Evolutionary conservation across 352 stramenopile species (phyloP), one percentile per base, ranked within the genome.

Genomic region (Phytopythium helicoides): DNA sequence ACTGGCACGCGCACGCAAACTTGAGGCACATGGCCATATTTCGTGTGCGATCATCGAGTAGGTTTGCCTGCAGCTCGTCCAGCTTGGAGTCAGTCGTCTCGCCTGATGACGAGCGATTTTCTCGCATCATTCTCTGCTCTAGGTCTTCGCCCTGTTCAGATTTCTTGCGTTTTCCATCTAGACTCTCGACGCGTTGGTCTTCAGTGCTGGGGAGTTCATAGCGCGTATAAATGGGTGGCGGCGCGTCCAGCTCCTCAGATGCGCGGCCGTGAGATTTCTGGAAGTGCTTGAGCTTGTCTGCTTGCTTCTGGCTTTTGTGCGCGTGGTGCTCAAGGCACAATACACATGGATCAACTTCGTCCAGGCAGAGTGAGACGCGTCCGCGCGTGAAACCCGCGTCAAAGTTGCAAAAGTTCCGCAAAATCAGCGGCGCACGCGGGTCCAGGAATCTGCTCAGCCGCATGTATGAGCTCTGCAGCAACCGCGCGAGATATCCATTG

Each of bases 331-430:
- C 76, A 19, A 91, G 64, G 54, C 63, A 80, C 41, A 91, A 58
- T 21, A 79, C 73, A 25, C 76, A 87, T 36, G 52, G 56, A 41
- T 86, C 67, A 10, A 68, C 54, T 48, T 82, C 71, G 37, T 81
- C 76, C 10, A 48, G 52, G 16, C 71, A 53, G 10, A 76, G 50
- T 22, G 56, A 59, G 23, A 79, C 62, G 16, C 74, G 38, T 2
- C 77, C 60, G 14, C 56, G 64, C 2, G 56, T 58, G 22, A 94
- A 81, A 4, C 76, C 81, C 0, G 68, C 75, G 46, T 94, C 81
- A 60, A 91, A 92, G 62, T 94, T 87, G 55, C 79, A 88, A 47
- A 94, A 94, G 58, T 72, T 89, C 3, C 82, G 81, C 52, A 94
- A 36, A 22, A 89, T 68, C 1, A 88, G 73, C 51, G 84, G 80